Conservation (phyloP, 768 basidiomycete genomes). For the Suillus subaureus region DNA sequence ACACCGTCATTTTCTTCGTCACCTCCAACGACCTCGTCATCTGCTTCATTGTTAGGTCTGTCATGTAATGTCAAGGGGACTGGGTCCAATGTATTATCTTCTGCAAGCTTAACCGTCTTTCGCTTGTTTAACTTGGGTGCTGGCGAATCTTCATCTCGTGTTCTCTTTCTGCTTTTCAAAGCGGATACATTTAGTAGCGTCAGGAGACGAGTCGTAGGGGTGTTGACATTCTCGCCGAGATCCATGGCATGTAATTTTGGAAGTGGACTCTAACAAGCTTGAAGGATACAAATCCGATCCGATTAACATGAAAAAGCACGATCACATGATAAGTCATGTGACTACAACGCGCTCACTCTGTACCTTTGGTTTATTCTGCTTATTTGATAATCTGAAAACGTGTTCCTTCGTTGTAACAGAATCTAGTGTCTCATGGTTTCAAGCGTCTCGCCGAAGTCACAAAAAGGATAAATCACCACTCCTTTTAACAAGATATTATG, state of each 20-base stretch:
- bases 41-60: conserved; percentile 15
- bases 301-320: background rate
- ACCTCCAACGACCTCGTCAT: conserved; percentile 35
- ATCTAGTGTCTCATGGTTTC: background rate
- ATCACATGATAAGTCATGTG: background rate
- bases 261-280: background rate
- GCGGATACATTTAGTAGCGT: conserved; percentile 92
- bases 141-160: conserved; percentile 39
- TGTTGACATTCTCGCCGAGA: conserved; percentile 38
- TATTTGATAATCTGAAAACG: background rate
- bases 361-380: background rate
- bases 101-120: conserved; percentile 42
- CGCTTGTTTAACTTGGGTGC: conserved; percentile 73
- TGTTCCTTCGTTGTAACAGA: background rate
- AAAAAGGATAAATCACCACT: background rate
- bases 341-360: background rate
- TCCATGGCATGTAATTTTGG: background rate
- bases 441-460: background rate
- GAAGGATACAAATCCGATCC: too few species aligned
- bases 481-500: background rate
- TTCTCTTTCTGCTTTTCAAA: conserved; percentile 65
- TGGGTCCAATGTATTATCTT: conserved; percentile 17
- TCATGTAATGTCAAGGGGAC: conserved; percentile 10
- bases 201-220: conserved; percentile 75
- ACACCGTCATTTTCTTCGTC: conserved; percentile 32